Base-by-base conservation (phyloP, 768 basidiomycete species). In the Amanita fuliginea region DNA sequence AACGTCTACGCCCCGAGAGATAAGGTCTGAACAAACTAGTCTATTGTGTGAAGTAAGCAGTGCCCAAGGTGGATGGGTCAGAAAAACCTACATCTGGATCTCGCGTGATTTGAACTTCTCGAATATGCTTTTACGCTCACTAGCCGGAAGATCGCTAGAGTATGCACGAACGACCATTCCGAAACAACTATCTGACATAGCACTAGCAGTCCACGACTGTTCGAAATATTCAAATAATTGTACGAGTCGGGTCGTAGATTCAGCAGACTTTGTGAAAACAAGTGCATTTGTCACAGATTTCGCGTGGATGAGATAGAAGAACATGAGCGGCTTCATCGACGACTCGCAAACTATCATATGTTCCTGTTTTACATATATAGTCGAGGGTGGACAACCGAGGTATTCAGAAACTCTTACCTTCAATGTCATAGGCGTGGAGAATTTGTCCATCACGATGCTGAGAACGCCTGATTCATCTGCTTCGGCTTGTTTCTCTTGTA, bases 251-350 rank as follows among this genome's bases (percentile, higher is more conserved):
- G 72, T 69, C 0, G 93, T 88, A 0, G 90, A 91, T 60, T 98
- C 94, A 4, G 94, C 84, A 0, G 87, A 91, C 66, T 97, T 98
- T n/a, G 95, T 96, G 68, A 99, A 99, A 26, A 96, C 83, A 30
- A 99, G 71, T 0, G 84, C 86, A 51, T 86, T 86, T 7, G 64
- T 71, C 18, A 92, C 72, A 6, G 69, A 59, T 42, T 68, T 72
- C 6, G 68, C 61, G 58, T 86, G 81, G 2, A 96, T 72, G 45
- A 99, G 82, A 59, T 97, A 75, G 64, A 96, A 86, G 48, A 99
- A 78, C 56, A 90, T 71, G 7, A 98, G 75, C 1, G 95, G 94
- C 62, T 99, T 99, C 55, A 83, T 71, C 0, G 80, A 72, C 0
- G 91, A 67, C 44, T 84, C 77, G 54, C 83, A 83, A 44, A 94